Evolutionary conservation across 805 yeast genomes (phyloP).

Genomic region (Nakazawaea wickerhamii): DNA sequence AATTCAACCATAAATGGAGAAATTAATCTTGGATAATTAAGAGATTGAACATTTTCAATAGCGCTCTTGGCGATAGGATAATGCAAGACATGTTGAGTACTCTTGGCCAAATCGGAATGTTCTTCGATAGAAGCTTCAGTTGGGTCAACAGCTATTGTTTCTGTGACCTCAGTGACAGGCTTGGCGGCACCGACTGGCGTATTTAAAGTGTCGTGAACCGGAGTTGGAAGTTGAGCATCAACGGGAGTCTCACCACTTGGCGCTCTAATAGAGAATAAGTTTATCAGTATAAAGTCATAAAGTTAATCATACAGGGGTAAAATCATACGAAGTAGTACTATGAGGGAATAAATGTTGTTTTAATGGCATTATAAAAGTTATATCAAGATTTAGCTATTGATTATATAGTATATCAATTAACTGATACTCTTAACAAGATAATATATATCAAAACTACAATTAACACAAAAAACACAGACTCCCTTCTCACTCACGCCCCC

Average conservation of each 20-base stretch:
- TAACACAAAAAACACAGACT: no score
- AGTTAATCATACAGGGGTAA: no score
- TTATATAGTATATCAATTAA: no score
- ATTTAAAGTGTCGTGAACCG: background rate
- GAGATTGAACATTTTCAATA: conserved; percentile 15
- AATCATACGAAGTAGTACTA: no score
- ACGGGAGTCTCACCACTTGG: conserved; percentile 2
- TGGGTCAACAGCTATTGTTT: background rate
- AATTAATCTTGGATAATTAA: conserved; percentile 19
- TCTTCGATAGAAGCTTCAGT: background rate
- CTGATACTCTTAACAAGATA: no score
- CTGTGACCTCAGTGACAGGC: background rate
- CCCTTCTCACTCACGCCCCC: no score
- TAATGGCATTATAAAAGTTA: no score
- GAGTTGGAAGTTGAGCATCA: background rate
- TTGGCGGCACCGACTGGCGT: background rate
- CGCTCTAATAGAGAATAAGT: background rate
- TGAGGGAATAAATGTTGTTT: no score
- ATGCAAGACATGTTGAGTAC: conserved; percentile 19
- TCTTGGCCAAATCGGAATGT: conserved; percentile 10
- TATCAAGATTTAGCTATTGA: no score
- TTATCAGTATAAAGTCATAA: background rate
- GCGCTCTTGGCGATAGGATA: conserved; percentile 22
- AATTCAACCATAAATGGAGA: conserved; percentile 19
- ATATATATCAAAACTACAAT: no score